phyloP scores from a whole-genome alignment of 345 rosid species.

The Camelina sativa region DNA sequence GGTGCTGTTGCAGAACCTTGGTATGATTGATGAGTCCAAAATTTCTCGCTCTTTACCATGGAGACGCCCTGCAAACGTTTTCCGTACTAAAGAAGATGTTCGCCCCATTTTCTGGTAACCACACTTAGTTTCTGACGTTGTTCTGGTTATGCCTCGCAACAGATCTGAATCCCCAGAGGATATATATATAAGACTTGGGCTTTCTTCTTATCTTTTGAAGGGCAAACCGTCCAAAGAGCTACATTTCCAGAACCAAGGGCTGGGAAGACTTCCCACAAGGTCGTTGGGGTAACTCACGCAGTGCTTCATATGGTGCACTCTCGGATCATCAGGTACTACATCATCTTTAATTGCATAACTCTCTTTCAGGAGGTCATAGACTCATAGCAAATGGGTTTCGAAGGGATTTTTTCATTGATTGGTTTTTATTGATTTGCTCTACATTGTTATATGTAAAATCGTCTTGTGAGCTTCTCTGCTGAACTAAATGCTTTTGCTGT shows the following conservation, averaged over 20 bases:
- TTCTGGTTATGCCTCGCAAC: neutral
- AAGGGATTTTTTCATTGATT: too few relatives aligned
- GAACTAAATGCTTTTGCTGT: slow-evolving; percentile 19
- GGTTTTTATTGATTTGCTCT: neutral
- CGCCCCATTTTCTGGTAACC: slow-evolving; percentile 95
- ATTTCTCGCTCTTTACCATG: slow-evolving; percentile 81
- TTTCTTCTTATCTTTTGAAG: slow-evolving; percentile 51
- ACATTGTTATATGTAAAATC: slow-evolving; percentile 2
- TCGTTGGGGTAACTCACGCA: slow-evolving; percentile 89
- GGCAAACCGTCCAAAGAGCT: slow-evolving; percentile 99
- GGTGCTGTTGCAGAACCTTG: slow-evolving; percentile 73
- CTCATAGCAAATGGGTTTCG: neutral
- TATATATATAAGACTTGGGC: neutral
- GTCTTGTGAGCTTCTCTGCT: slow-evolving; percentile 1
- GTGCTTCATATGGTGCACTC: slow-evolving; percentile 88
- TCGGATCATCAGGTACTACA: slow-evolving; percentile 79
- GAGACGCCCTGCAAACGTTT: slow-evolving; percentile 90
- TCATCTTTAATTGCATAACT: slow-evolving; percentile 4
- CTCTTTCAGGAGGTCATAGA: neutral
- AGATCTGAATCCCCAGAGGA: neutral
- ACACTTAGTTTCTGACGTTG: slow-evolving; percentile 1
- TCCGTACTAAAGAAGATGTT: slow-evolving; percentile 92
- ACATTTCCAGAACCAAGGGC: slow-evolving; percentile 79
- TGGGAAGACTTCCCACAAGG: slow-evolving; percentile 96
- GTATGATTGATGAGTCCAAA: slow-evolving; percentile 90